Percentiles rank a stretch among this genome's conserved stretches.
Evolutionary conservation across 2,329 filamentous ascomycete genomes (phyloP).

Genomic region (Laburnicola sp.): DNA sequence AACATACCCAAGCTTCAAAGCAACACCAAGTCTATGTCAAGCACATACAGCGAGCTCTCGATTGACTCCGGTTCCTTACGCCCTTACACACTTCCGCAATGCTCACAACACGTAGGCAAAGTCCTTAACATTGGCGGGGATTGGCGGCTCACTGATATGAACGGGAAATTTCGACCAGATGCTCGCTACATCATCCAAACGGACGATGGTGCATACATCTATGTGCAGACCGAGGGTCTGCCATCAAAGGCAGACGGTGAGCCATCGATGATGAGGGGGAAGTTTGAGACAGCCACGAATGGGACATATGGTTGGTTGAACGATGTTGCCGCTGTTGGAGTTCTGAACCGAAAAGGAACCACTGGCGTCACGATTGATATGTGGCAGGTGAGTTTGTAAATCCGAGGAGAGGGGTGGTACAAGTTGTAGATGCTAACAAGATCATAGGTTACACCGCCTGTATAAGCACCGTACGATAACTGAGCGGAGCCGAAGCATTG

Average conservation of each 20-base stretch:
- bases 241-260: slow-evolving; percentile 26
- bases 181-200: slow-evolving; percentile 45
- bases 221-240: slow-evolving; percentile 38
- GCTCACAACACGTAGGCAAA: slow-evolving; percentile 20
- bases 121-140: slow-evolving; percentile 45
- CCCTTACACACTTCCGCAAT: slow-evolving; percentile 22
- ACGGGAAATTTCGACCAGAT: slow-evolving; percentile 36
- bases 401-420: too few species aligned
- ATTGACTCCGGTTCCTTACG: neutral
- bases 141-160: slow-evolving; percentile 39
- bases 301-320: slow-evolving; percentile 45
- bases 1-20: too few species aligned
- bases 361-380: slow-evolving; percentile 29
- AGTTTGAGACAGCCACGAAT: slow-evolving; percentile 41
- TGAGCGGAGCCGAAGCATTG: too few species aligned
- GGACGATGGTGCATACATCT: slow-evolving; percentile 41
- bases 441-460: too few species aligned
- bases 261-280: slow-evolving; percentile 34
- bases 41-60: neutral
- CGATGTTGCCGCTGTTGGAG: slow-evolving; percentile 38
- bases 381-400: too few species aligned
- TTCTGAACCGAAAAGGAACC: slow-evolving; percentile 25
- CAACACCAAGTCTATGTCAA: neutral
- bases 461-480: too few species aligned
- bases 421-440: too few species aligned